Evolutionary conservation across 345 rosid genomes (phyloP).

Genomic region (Triadica sebifera): DNA sequence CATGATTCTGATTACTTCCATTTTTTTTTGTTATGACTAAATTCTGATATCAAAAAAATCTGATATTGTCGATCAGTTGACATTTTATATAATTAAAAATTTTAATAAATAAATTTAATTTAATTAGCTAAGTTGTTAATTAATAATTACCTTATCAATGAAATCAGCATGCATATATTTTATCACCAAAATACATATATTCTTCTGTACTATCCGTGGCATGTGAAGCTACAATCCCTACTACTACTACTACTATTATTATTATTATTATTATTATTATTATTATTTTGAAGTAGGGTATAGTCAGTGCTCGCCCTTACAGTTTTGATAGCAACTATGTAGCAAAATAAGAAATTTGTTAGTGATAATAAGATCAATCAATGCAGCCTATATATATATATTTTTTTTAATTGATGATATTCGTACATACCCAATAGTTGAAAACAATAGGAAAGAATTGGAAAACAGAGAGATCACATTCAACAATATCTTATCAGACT

Average conservation of each 20-base stretch:
- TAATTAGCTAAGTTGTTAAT: neutral
- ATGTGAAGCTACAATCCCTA: slow-evolving; percentile 15
- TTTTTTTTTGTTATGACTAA: too few relatives aligned
- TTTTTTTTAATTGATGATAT: neutral
- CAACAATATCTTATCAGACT: too few relatives aligned
- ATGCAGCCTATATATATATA: too few relatives aligned
- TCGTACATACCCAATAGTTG: neutral
- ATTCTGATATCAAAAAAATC: neutral
- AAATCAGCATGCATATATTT: neutral
- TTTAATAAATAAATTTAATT: neutral
- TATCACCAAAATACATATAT: neutral
- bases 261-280: neutral
- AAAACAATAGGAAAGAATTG: neutral
- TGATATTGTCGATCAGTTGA: neutral
- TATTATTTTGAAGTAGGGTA: too few relatives aligned
- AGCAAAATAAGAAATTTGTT: neutral
- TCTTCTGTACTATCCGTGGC: neutral
- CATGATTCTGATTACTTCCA: neutral
- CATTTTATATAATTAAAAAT: neutral
- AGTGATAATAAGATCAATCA: neutral
- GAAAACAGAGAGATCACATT: neutral
- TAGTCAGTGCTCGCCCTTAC: too few relatives aligned
- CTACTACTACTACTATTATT: too few relatives aligned
- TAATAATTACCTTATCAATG: slow-evolving; percentile 8
- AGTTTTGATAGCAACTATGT: too few relatives aligned